Evolutionary conservation across 352 stramenopile genomes (phyloP), one percentile per base, ranked within the genome.

Genomic region (Peronospora destructor): DNA sequence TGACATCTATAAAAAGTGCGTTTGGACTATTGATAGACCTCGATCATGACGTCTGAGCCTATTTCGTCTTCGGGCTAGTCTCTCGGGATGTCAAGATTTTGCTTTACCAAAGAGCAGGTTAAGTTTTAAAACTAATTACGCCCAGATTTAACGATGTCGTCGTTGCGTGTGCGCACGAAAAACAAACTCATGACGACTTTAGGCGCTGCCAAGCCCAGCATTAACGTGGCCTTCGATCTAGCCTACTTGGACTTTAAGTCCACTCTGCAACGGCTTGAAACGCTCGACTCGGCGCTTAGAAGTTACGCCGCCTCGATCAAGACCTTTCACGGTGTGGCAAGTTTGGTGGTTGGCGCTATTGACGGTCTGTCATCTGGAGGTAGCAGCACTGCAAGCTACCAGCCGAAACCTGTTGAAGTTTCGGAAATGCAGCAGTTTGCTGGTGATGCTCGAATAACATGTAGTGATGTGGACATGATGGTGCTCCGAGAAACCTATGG

Each of bases 121-220:
- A 4, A 6, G 7, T 42, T 19, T 19, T n/a, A 37, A 13, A 49
- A 46, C 16, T n/a, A n/a, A 30, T 46, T 23, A 36, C 11, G 11
- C 28, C 35, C 9, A 11, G 40, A 38, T 10, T 40, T 11, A 14
- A 16, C 44, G 45, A 91, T 91, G 80, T 91, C 80, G 41, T 89
- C 77, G 16, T 38, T 87, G 17, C 77, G 80, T 36, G 72, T 91
- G 30, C 66, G 76, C 28, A 76, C 74, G 45, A 80, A 84, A 42
- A 91, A 91, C 65, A 88, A 91, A 72, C 46, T 91, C 16, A 53
- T 91, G 29, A 75, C 56, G 36, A 79, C 68, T 44, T 59, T 91
- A 4, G 80, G 80, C 0, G 76, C 77, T 7, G 54, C 73, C 13
- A 91, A 87, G 28, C 71, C 77, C 17, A 91, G 80, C 54, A 87